These are phyloP conservation scores for Venturia asperata DNA, from an alignment of 2,329 filamentous ascomycete genomes.

Conservation along the genomic window DNA sequence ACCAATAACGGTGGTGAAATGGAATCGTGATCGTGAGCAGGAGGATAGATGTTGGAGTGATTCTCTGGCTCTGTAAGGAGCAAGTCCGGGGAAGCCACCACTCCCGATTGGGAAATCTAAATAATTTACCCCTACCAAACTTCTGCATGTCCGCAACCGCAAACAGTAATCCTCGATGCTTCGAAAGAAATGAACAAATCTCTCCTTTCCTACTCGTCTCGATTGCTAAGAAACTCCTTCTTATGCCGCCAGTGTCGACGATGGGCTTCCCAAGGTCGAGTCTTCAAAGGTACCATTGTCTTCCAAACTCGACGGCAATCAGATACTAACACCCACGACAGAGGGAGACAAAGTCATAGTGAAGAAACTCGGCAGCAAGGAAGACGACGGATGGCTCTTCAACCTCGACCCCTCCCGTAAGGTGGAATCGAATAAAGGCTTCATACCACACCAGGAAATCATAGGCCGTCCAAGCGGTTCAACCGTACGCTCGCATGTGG, in stretches of 20 bases:
- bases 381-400: neutral
- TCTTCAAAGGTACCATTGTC: neutral
- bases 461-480: conserved; percentile 58
- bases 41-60: no score
- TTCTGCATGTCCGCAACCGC: no score
- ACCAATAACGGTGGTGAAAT: neutral
- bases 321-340: neutral
- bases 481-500: conserved; percentile 49
- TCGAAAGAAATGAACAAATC: neutral
- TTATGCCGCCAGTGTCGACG: neutral
- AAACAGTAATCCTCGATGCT: no score
- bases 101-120: conserved; percentile 7
- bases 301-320: conserved; percentile 28
- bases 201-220: neutral
- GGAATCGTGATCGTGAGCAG: neutral
- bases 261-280: neutral
- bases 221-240: neutral
- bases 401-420: neutral
- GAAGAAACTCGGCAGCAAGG: neutral
- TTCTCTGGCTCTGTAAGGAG: neutral
- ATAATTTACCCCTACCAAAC: neutral
- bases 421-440: conserved; percentile 41
- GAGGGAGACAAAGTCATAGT: conserved; percentile 12
- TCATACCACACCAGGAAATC: conserved; percentile 48
- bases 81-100: neutral